Base-by-base conservation (phyloP, 805 yeast genomes). In the Candida bentonensis region DNA sequence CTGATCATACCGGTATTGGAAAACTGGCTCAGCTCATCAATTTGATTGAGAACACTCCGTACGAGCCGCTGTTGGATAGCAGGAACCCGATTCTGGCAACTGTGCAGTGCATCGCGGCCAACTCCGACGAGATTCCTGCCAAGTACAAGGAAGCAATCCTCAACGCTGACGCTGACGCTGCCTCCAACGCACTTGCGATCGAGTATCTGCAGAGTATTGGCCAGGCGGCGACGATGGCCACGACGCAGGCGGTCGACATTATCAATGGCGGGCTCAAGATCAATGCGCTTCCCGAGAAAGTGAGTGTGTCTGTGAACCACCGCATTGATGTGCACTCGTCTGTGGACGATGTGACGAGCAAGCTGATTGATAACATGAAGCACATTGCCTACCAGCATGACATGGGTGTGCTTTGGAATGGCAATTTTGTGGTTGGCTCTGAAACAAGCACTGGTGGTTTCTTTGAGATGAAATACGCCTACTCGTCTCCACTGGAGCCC, bases 1-100 rank as follows among this genome's bases (percentile, higher is more conserved):
- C 89, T 3, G 80, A 74, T 45, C 92, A 84, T 55, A 83, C 94
- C 7, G 72, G 82, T 2, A 82, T 85, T 61, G 95, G 92, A 15
- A 72, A 83, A 27, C 66, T 79, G 43, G 68, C 85, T 2, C 76
- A 79, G 45, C 66, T 84, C 46, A 68, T 78, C 13, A 60, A 66
- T 15, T 52, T 58, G 15, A 65, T 85, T 40, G 95, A 86, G 59
- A 58, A 59, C 13, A 69, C 74, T 47, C 79, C 77, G 3, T 78
- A 66, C 52, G 58, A 61, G 15, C 66, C 79, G 0, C 47, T 63
- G 17, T 59, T 83, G 28, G 63, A 75, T 4, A 53, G 62, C 5
- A 62, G 63, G 41, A 85, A 80, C 60, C 95, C 95, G 15, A 63
- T 73, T 43, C 67, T 75, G 52, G 64, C 65, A 20, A 60, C 67